phyloP scores from a whole-genome alignment of 768 basidiomycete genomes.

The Amanita rimosa region DNA sequence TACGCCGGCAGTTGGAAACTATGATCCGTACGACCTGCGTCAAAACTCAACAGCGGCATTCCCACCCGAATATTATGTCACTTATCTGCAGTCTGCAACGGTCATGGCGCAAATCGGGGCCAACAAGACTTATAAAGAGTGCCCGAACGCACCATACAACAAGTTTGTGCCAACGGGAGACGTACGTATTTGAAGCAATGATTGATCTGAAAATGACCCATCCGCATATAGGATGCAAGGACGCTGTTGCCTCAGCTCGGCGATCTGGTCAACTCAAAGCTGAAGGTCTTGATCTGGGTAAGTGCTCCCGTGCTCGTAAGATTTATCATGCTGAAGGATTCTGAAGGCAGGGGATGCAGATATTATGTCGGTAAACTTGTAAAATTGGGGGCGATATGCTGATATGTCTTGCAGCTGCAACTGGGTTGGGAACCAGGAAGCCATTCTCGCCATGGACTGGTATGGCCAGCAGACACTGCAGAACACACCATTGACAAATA shows the following conservation, averaged over 20 bases:
- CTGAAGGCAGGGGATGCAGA: conserved; percentile 37
- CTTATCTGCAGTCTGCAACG: conserved; percentile 26
- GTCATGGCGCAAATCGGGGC: conserved; percentile 42
- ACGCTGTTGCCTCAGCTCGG: conserved; percentile 39
- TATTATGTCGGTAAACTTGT: conserved; percentile 28
- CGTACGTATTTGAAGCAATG: conserved; percentile 19
- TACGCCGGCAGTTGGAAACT: conserved; percentile 37
- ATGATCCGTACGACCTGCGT: conserved; percentile 45
- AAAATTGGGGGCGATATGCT: background rate
- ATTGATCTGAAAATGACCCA: background rate
- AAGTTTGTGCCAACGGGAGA: conserved; percentile 45
- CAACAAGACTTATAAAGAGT: conserved; percentile 34
- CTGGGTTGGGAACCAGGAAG: conserved; percentile 34
- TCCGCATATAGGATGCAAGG: conserved; percentile 33
- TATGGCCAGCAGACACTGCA: conserved; percentile 28
- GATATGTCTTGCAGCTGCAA: conserved; percentile 24
- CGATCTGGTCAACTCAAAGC: conserved; percentile 29
- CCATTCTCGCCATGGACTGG: conserved; percentile 33
- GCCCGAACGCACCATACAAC: conserved; percentile 29
- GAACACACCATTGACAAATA: conserved; percentile 34
- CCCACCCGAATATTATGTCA: conserved; percentile 45
- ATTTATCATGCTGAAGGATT: conserved; percentile 11
- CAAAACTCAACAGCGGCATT: conserved; percentile 42
- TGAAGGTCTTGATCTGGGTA: conserved; percentile 38
- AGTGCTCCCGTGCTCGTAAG: background rate